These are phyloP conservation scores for Chenopodium quinoa DNA, from an alignment of 148 eudicot species.

Conservation along the genomic window DNA sequence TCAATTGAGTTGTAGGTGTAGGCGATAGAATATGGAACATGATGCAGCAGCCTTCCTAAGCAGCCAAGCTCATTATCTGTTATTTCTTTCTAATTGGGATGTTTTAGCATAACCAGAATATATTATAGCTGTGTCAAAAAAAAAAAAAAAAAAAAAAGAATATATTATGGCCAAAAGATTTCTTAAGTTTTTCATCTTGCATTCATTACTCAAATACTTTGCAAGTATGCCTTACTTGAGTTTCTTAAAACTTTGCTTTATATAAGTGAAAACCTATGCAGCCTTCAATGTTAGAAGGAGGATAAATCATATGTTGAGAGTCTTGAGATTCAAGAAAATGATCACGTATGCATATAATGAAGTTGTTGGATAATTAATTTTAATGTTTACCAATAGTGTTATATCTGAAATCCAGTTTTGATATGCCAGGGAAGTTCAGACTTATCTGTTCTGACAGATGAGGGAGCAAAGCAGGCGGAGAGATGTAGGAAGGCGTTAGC, in stretches of 20 bases:
- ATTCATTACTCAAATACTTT: not conserved
- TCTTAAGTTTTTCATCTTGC: not conserved
- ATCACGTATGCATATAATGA: not conserved
- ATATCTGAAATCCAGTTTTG: not conserved
- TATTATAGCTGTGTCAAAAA: no score
- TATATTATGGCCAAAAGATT: not conserved
- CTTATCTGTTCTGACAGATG: slow-evolving; percentile 57
- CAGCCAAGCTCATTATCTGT: not conserved
- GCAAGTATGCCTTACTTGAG: not conserved
- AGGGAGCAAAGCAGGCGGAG: slow-evolving; percentile 59
- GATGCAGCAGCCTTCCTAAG: not conserved
- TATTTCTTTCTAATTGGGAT: not conserved
- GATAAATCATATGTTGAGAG: not conserved
- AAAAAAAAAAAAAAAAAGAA: no score
- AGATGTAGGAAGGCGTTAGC: slow-evolving; percentile 57
- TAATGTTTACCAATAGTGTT: not conserved
- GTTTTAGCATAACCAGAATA: not conserved
- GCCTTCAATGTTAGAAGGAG: not conserved
- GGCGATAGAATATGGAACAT: not conserved
- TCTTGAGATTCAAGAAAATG: not conserved
- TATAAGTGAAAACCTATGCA: not conserved
- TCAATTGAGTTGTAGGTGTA: no score
- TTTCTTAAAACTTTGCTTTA: not conserved
- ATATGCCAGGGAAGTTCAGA: slow-evolving; percentile 64
- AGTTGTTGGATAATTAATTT: not conserved